phyloP scores from a whole-genome alignment of 768 basidiomycete species.

The Collybia nuda region DNA sequence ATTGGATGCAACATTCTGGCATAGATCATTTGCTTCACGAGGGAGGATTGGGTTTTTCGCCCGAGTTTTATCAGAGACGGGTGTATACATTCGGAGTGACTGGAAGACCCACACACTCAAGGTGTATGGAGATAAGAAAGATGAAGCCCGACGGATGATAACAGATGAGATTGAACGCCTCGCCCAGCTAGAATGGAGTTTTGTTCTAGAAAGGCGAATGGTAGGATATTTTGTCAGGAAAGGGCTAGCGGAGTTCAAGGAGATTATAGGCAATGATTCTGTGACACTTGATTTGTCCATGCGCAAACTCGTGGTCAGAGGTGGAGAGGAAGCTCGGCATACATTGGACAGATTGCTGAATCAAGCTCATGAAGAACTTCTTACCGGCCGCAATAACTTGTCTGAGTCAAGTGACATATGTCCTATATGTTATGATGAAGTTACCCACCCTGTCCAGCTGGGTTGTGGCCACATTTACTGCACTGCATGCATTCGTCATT shows the following conservation, averaged over 20 bases:
- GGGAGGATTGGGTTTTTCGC: constrained; percentile 32
- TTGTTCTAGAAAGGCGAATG: constrained; percentile 34
- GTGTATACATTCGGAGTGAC: constrained; percentile 45
- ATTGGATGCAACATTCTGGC: constrained; percentile 47
- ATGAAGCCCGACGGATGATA: constrained; percentile 44
- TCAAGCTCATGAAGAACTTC: constrained; percentile 30
- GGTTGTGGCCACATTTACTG: constrained; percentile 53
- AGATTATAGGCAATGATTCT: constrained; percentile 53
- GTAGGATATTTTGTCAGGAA: constrained; percentile 51
- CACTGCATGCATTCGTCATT: constrained; percentile 46
- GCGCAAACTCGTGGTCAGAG: constrained; percentile 47
- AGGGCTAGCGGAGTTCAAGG: constrained; percentile 50
- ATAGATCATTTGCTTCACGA: constrained; percentile 34
- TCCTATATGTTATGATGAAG: constrained; percentile 53
- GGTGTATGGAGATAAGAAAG: constrained; percentile 44
- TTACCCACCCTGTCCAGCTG: constrained; percentile 40
- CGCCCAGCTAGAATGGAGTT: constrained; percentile 38
- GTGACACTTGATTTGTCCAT: constrained; percentile 43
- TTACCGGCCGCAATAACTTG: neutral
- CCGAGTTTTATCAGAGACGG: constrained; percentile 29
- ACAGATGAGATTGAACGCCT: constrained; percentile 47
- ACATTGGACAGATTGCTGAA: constrained; percentile 42
- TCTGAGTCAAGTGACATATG: constrained; percentile 28
- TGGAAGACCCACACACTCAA: constrained; percentile 43
- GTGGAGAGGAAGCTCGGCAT: constrained; percentile 55